These are phyloP conservation scores for Priceomyces castillae DNA, from an alignment of 805 yeast genomes.

Conservation along the genomic window DNA sequence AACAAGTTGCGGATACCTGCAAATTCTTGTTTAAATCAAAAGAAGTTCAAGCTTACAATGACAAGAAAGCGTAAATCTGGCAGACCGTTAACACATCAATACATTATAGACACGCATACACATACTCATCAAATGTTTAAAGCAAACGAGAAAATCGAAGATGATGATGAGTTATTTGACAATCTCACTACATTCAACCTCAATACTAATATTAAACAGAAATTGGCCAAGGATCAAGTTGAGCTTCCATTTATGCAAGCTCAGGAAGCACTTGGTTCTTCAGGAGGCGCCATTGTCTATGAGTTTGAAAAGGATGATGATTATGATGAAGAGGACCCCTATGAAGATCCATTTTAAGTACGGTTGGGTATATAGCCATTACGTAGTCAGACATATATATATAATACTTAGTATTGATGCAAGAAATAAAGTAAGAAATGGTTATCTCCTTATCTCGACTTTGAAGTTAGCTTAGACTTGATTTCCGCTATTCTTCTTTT, in stretches of 20 bases:
- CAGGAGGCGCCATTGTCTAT: slow-evolving; percentile 92
- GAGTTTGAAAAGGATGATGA: slow-evolving; percentile 97
- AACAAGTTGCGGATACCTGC: slow-evolving; percentile 47
- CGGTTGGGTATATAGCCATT: background rate
- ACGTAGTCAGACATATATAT: background rate
- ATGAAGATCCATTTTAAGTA: slow-evolving; percentile 85
- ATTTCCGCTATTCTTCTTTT: slow-evolving; percentile 6
- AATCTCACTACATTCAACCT: slow-evolving; percentile 87
- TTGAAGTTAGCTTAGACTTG: slow-evolving; percentile 1
- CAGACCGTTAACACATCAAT: slow-evolving; percentile 59
- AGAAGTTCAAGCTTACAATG: slow-evolving; percentile 47
- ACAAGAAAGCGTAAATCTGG: slow-evolving; percentile 84
- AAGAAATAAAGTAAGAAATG: background rate
- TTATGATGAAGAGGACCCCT: slow-evolving; percentile 97
- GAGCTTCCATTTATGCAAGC: slow-evolving; percentile 92
- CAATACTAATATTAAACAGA: slow-evolving; percentile 71
- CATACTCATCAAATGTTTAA: slow-evolving; percentile 41
- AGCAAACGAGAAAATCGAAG: slow-evolving; percentile 24
- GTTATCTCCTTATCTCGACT: background rate
- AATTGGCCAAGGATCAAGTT: slow-evolving; percentile 75
- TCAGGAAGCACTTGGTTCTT: slow-evolving; percentile 56
- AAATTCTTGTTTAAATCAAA: slow-evolving; percentile 42
- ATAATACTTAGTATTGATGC: background rate
- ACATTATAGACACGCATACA: slow-evolving; percentile 45
- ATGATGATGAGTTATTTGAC: slow-evolving; percentile 56